Conservation (phyloP, 257 asterid species). For the Cruciata laevipes region DNA sequence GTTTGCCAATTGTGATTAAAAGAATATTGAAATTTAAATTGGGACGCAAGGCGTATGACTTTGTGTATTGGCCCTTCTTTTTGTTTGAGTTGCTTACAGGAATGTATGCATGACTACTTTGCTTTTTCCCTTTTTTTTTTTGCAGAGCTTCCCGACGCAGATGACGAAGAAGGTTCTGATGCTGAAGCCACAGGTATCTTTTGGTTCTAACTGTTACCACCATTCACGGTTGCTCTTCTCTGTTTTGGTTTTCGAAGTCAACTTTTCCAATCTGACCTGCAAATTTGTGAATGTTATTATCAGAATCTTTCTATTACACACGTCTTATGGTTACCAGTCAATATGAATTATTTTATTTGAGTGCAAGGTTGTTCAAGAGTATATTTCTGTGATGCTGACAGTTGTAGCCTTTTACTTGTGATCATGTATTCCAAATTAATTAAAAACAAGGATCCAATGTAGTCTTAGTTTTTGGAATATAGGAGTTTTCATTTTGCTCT, state of each 20-base stretch:
- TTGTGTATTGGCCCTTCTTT: not conserved
- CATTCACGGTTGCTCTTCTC: not conserved
- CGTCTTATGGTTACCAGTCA: not conserved
- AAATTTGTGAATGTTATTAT: not conserved
- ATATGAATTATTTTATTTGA: not conserved
- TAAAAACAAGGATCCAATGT: not conserved
- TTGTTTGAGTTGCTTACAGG: not conserved
- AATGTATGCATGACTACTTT: no score
- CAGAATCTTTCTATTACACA: not conserved
- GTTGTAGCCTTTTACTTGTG: not conserved
- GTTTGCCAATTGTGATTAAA: not conserved
- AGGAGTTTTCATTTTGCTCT: not conserved
- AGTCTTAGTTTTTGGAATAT: not conserved
- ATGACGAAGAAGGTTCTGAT: slow-evolving; percentile 41
- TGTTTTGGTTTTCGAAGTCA: not conserved
- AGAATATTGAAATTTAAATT: not conserved
- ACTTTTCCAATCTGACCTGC: not conserved
- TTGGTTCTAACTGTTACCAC: not conserved
- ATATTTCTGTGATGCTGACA: not conserved
- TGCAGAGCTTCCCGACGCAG: slow-evolving; percentile 81
- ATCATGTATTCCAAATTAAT: not conserved
- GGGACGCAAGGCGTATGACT: not conserved
- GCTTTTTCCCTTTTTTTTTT: slow-evolving; percentile 15
- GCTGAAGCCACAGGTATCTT: slow-evolving; percentile 32
- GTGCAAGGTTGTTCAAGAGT: not conserved